Percentiles rank a stretch among this genome's conserved stretches.
Evolutionary conservation across 2,329 filamentous ascomycete species (phyloP).

Genomic region (Colletotrichum sidae): DNA sequence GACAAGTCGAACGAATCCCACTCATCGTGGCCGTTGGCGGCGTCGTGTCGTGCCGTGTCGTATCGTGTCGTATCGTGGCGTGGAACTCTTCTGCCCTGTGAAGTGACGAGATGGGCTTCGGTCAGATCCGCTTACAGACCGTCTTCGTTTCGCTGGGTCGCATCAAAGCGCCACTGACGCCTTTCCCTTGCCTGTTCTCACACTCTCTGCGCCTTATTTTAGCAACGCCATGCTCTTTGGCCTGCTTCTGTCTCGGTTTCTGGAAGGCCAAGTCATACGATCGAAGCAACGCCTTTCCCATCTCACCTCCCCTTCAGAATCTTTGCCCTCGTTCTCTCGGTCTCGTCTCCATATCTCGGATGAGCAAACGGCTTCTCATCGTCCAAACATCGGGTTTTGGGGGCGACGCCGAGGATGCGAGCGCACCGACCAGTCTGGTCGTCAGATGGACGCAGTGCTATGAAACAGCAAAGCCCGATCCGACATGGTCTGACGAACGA

Average conservation of each 20-base stretch:
- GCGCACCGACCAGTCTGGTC: slow-evolving; percentile 20
- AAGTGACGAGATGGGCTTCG: background rate
- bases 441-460: background rate
- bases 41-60: too few species aligned
- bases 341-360: background rate
- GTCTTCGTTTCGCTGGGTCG: slow-evolving; percentile 33
- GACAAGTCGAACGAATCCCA: slow-evolving; percentile 5
- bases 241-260: background rate
- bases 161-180: slow-evolving; percentile 31
- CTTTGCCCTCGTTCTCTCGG: background rate
- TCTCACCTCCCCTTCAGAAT: too few species aligned
- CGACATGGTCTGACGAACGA: slow-evolving; percentile 15
- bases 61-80: too few species aligned
- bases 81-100: too few species aligned
- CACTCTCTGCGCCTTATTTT: slow-evolving; percentile 7
- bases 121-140: slow-evolving; percentile 11
- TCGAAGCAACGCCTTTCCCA: background rate
- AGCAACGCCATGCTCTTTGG: slow-evolving; percentile 18
- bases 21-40: background rate
- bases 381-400: slow-evolving; percentile 30
- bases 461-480: slow-evolving; percentile 34
- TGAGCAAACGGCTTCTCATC: background rate
- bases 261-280: background rate
- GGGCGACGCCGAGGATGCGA: slow-evolving; percentile 18
- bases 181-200: background rate